Evolutionary conservation across 306 rosid species (phyloP).

Genomic region (Castanospermum australe): DNA sequence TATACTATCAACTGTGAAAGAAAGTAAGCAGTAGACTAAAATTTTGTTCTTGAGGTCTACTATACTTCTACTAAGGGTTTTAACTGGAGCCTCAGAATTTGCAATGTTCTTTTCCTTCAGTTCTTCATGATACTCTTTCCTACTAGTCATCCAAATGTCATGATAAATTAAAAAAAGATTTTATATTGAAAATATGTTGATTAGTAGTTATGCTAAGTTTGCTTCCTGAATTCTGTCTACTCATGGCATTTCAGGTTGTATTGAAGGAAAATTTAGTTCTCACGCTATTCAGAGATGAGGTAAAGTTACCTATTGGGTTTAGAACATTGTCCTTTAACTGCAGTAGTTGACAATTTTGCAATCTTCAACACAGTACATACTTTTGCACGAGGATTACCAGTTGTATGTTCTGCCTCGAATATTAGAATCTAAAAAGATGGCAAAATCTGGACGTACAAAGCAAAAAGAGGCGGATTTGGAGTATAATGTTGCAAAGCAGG

Average conservation of each 20-base stretch:
- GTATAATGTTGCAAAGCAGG: constrained; percentile 97
- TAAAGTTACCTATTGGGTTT: constrained; percentile 28
- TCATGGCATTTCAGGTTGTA: constrained; percentile 65
- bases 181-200: neutral
- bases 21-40: neutral
- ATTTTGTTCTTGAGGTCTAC: neutral
- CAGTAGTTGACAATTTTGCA: constrained; percentile 28
- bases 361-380: constrained; percentile 64
- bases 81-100: neutral
- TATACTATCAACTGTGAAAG: neutral
- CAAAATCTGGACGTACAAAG: constrained; percentile 96
- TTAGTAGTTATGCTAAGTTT: neutral
- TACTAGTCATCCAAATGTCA: constrained; percentile 10
- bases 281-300: constrained; percentile 95
- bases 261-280: constrained; percentile 91
- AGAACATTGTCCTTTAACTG: constrained; percentile 13
- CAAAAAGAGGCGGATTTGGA: constrained; percentile 98
- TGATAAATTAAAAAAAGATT: neutral
- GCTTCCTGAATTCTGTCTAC: constrained; percentile 28
- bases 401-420: constrained; percentile 85
- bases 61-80: neutral
- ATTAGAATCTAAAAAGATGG: constrained; percentile 97
- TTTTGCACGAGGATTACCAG: constrained; percentile 94
- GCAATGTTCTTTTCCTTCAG: constrained; percentile 1
- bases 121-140: neutral